Base-by-base conservation (phyloP, 345 rosid genomes). In the Psidium guajava region DNA sequence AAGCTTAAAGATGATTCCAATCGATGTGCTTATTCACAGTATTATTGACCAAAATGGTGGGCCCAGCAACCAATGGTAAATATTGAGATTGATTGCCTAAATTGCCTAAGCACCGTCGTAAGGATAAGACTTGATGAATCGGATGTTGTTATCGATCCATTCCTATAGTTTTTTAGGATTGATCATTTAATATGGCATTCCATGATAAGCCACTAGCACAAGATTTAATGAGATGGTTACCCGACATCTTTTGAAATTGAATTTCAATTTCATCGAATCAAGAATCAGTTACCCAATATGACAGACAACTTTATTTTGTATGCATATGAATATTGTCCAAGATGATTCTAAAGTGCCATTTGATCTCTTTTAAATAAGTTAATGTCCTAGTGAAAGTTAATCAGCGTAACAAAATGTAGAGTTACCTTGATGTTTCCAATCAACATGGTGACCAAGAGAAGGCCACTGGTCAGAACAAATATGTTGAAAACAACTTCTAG, bases 391-490 rank as follows among this genome's bases (percentile, higher is more conserved):
- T 14, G 53, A 51, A 82, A 82, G 6, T 51, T 82, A 82, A 82
- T 22, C 16, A 22, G 20, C 18, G 58, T 32, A 6, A 15, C 52
- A 21, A 36, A 74, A 73, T 18, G 22, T 40, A 4, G 28, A 85
- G 13, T 6, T 90, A 96, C 99, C 98, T 97, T 97, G 85, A 95
- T 97, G 86, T 97, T 97, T 84, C 99, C 99, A 14, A 97, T 97
- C 91, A 97, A 89, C 99, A 97, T 95, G 50, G 99, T 95, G 81
- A 97, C 98, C 24, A 97, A 87, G 75, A 97, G 92, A 74, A 97
- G 98, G 44, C 99, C 99, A 86, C 98, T 93, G 32, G 98, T 97
- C 22, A 97, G 92, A 84, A 95, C 96, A 85, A 97, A 93, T 81
- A 97, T 97, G 90, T 97, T 95, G 95, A 97, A 97, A 81, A 97